phyloP scores from a whole-genome alignment of 768 basidiomycete species.

The Kwoniella newhampshirensis region DNA sequence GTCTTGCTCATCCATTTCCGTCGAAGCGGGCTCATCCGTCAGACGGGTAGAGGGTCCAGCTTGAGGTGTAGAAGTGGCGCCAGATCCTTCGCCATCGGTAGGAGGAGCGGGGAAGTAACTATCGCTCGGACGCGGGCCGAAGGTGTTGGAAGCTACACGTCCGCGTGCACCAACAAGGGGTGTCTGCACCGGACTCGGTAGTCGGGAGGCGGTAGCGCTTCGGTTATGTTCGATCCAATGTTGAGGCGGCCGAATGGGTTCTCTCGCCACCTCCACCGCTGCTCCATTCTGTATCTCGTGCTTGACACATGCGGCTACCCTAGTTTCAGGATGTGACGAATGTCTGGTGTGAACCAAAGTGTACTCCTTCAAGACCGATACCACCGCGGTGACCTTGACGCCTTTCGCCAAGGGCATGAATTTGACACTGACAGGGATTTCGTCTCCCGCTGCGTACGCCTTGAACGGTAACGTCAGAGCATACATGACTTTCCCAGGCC shows the following conservation, averaged over 20 bases:
- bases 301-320: constrained; percentile 63
- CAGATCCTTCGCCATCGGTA: constrained; percentile 4
- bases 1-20: constrained; percentile 22
- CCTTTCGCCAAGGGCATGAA: constrained; percentile 86
- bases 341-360: constrained; percentile 64
- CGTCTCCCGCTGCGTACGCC: constrained; percentile 89
- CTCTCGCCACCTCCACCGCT: constrained; percentile 30
- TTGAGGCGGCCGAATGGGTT: constrained; percentile 23
- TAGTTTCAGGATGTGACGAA: constrained; percentile 62
- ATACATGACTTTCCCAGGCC: constrained; percentile 98
- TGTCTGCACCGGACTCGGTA: constrained; percentile 15
- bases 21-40: neutral
- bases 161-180: constrained; percentile 3
- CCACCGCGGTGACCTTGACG: constrained; percentile 66
- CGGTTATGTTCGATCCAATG: constrained; percentile 11
- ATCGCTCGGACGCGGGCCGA: constrained; percentile 9
- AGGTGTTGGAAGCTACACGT: constrained; percentile 3
- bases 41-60: constrained; percentile 21
- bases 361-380: constrained; percentile 70
- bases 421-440: constrained; percentile 75
- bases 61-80: neutral
- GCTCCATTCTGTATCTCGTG: constrained; percentile 68
- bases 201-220: constrained; percentile 4
- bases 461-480: constrained; percentile 85
- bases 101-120: constrained; percentile 18